These are phyloP conservation scores for Claviceps paspali DNA, from an alignment of 2,329 filamentous ascomycete species.

Conservation along the genomic window DNA sequence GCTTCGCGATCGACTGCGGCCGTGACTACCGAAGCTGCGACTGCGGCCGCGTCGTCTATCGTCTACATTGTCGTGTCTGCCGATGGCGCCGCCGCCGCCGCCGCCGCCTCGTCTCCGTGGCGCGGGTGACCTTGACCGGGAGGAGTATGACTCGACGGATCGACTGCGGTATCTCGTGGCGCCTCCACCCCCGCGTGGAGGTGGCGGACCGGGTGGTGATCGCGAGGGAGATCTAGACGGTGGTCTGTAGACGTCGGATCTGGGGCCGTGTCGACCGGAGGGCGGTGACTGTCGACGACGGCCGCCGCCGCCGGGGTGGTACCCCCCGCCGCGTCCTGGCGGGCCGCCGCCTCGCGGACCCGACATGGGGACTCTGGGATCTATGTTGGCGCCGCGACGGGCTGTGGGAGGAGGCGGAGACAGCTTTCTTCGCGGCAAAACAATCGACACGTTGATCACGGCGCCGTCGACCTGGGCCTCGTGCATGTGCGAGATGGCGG, in stretches of 20 bases:
- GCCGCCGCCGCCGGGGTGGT: slow-evolving; percentile 15
- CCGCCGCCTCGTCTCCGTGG: slow-evolving; percentile 19
- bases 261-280: slow-evolving; percentile 23
- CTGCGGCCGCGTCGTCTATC: slow-evolving; percentile 31
- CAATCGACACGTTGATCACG: slow-evolving; percentile 73
- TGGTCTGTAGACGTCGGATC: slow-evolving; percentile 48
- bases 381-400: slow-evolving; percentile 44
- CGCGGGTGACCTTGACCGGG: slow-evolving; percentile 28
- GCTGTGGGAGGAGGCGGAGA: slow-evolving; percentile 63
- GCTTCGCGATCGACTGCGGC: slow-evolving; percentile 26
- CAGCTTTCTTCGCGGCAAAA: slow-evolving; percentile 69
- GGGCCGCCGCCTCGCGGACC: slow-evolving; percentile 18
- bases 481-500: slow-evolving; percentile 91
- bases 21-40: slow-evolving; percentile 29
- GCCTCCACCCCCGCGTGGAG: slow-evolving; percentile 15
- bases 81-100: slow-evolving; percentile 19
- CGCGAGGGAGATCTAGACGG: slow-evolving; percentile 30
- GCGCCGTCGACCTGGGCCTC: slow-evolving; percentile 86
- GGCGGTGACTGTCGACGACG: slow-evolving; percentile 21
- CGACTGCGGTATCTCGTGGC: slow-evolving; percentile 28
- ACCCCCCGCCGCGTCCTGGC: slow-evolving; percentile 12
- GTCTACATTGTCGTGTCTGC: slow-evolving; percentile 4
- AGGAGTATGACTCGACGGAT: slow-evolving; percentile 28
- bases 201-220: slow-evolving; percentile 28
- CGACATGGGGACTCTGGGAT: slow-evolving; percentile 26